Evolutionary conservation across 1,284 basidiomycete genomes (phyloP).

Genomic region (Mycena sp.): DNA sequence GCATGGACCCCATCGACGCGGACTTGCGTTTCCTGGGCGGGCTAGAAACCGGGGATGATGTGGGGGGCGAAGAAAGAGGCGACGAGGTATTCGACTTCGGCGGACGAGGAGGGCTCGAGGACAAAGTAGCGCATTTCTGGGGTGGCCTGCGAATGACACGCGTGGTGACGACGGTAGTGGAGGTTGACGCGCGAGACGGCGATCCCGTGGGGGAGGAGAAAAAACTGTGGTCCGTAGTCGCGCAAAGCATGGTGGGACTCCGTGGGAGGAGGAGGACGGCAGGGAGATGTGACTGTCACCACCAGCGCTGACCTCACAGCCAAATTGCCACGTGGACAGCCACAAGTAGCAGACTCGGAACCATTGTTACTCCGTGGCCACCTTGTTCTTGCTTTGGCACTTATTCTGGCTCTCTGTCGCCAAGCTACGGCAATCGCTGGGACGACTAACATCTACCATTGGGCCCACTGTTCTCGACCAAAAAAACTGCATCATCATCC

Average conservation of each 20-base stretch:
- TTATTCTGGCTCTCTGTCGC: no score
- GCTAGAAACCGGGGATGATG: slow-evolving; percentile 25
- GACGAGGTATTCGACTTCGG: slow-evolving; percentile 23
- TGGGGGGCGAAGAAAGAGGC: slow-evolving; percentile 26
- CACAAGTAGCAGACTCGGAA: not conserved
- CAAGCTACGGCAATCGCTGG: no score
- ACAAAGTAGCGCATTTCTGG: not conserved
- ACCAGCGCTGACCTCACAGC: not conserved
- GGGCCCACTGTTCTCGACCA: no score
- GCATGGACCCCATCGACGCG: slow-evolving; percentile 18
- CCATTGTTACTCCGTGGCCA: no score
- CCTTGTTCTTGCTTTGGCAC: no score
- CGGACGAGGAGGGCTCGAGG: slow-evolving; percentile 23
- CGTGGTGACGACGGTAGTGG: not conserved
- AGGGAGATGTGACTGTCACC: slow-evolving; percentile 4
- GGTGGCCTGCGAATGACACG: slow-evolving; percentile 3
- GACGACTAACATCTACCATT: no score
- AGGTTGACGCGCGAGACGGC: slow-evolving; percentile 3
- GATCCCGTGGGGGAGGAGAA: not conserved
- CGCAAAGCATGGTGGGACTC: slow-evolving; percentile 3
- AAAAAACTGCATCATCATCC: no score
- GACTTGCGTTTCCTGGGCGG: slow-evolving; percentile 28
- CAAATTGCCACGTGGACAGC: not conserved
- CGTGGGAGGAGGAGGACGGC: not conserved
- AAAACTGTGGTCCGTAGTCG: slow-evolving; percentile 3